Evolutionary conservation across 306 rosid species (phyloP), one percentile per base, ranked within the genome.

Genomic region (Chamaecrista fasciculata): DNA sequence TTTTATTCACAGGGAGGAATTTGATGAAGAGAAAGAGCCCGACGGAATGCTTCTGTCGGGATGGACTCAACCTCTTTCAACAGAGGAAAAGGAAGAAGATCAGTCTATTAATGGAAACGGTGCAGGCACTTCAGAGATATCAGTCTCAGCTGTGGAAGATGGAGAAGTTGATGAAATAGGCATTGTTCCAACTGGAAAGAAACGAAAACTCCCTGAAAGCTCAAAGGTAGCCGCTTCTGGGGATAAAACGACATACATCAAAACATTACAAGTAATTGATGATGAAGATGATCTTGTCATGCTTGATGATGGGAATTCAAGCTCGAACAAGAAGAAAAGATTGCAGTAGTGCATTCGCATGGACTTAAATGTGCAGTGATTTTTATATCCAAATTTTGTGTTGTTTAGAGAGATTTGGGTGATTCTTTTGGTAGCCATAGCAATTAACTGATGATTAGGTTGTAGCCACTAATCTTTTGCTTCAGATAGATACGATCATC

Each of bases 21-120:
- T 93, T 71, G 97, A 93, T 48, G 97, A 89, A 80, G 98, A 93
- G 84, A 90, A 93, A 80, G 98, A 93, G 78, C 96, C 98, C 12
- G 97, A 93, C 67, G 96, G 87, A 47, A 85, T 93, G 96, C 83
- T 93, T 78, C 94, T 93, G 53, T 70, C 83, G 39, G 98, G 98
- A 73, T 93, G 96, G 97, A 83, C 79, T 52, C 87, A 75, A 81
- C 77, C 91, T 29, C 74, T 80, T 29, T 37, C 85, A 11, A 69
- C 76, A 62, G 72, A 51, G 57, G 96, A 83, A 12, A 80, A 69
- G 64, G 79, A 82, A 34, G 86, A 33, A n/a, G n/a, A n/a, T 71
- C 58, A 81, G 66, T 49, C 95, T 49, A 59, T 51, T 49, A 59
- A 46, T 36, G 82, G 65, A 76, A 87, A 78, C 57, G 95, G 89